Evolutionary conservation across 768 basidiomycete species (phyloP), one percentile per base, ranked within the genome.

Genomic region (Naganishia antarctica): DNA sequence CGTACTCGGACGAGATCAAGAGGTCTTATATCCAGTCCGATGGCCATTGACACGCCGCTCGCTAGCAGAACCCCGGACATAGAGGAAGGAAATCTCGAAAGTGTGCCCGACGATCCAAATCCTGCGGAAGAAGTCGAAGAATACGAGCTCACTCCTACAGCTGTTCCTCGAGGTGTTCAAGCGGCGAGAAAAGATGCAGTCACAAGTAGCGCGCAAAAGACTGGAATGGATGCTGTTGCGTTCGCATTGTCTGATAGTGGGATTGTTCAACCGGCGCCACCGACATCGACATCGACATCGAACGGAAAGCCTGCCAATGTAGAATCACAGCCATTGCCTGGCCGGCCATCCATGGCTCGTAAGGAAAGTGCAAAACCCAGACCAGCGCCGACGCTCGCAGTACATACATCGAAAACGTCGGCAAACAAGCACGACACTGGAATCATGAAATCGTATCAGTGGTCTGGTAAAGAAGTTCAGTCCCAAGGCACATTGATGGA

Each of bases 121-220:
- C 21, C 23, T 18, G 31, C 16, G 34, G 51, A 53, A 16, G 51
- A 53, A 53, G 8, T 16, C 6, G 53, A 57, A 57, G 53, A 57
- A 29, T 57, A 41, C 37, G 53, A 57, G 21, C 23, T 57, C 34
- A 57, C 53, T 21, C 53, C 53, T 23, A 57, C 34, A 21, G 53
- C 53, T 2, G 53, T 40, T 18, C 37, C 53, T 37, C 53, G 53
- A 57, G 37, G 4, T 41, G 37, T 41, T 40, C 53, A 34, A 5
- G 6, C 37, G 4, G 8, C 53, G n/a, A 34, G 34, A 2, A 40
- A 23, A 40, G 53, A 18, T 7, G 15, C 7, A 29, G 32, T 26
- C 32, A 34, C 29, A 12, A 51, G 50, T 31, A 51, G 50, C 13
- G 29, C 32, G 50, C 50, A 29, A 6, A 32, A 31, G 29, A n/a